These are phyloP conservation scores for Backusella westeae DNA, from an alignment of 192 early-diverging fungal species.

Conservation along the genomic window DNA sequence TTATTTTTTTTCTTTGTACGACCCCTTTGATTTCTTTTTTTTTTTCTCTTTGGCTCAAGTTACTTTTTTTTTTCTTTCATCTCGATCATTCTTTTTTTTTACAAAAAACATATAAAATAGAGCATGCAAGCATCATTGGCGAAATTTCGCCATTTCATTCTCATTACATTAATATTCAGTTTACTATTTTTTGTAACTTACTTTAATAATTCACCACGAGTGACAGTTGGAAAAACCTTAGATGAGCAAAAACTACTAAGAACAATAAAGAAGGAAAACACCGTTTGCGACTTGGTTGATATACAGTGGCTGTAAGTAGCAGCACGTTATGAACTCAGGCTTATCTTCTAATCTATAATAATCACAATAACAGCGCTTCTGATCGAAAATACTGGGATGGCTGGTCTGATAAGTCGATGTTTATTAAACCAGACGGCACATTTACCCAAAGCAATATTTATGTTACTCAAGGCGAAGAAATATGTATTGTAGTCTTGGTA, in stretches of 20 bases:
- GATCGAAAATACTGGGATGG: slow-evolving; percentile 33
- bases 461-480: slow-evolving; percentile 15
- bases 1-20: background rate
- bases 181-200: background rate
- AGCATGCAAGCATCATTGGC: slow-evolving; percentile 3
- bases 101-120: background rate
- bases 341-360: background rate
- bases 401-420: slow-evolving; percentile 19
- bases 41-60: background rate
- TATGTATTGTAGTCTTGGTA: slow-evolving; percentile 33
- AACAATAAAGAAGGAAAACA: background rate
- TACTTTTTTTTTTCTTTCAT: background rate
- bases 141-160: slow-evolving; percentile 4
- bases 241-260: background rate
- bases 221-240: background rate
- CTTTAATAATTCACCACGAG: background rate
- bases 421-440: slow-evolving; percentile 23
- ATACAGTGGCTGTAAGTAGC: background rate
- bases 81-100: background rate
- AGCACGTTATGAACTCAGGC: background rate
- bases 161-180: background rate
- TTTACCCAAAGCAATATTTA: slow-evolving; percentile 18
- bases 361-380: slow-evolving; percentile 13
- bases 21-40: background rate
- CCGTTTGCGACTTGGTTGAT: background rate